Evolutionary conservation across 768 basidiomycete species (phyloP), one percentile per base, ranked within the genome.

Genomic region (Collybia sordida): DNA sequence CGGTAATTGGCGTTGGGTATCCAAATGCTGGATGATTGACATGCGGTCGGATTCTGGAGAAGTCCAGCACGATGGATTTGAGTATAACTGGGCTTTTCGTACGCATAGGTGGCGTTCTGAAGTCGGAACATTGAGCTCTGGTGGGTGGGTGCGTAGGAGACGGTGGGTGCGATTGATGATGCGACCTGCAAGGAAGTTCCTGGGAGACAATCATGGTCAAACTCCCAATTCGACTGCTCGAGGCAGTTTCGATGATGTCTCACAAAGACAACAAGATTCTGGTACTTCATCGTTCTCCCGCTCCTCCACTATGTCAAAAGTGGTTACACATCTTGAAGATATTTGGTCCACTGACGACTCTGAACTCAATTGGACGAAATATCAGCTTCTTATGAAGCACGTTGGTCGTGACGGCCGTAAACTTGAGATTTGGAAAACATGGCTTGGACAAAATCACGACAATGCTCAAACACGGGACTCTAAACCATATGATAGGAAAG

Each of bases 91-190:
- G 81, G 63, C 72, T 52, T 93, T 93, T 57, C 80, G 86, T 15
- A 65, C 70, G 27, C 75, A 78, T 42, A 65, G 82, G 42, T 93
- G 90, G 90, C 77, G 80, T 15, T 70, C 87, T 0, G 68, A 78
- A 45, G 73, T 83, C 1, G 86, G 89, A 7, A 58, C 69, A 21
- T 59, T 85, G 37, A 81, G 81, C 60, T 68, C 80, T 6, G 86
- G 86, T 27, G 86, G 85, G 3, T 90, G 80, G 79, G 90, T 93
- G 28, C 76, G 90, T 25, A 72, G 90, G 40, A 75, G 90, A 41
- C 73, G 86, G n/a, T 93, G 91, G 91, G 70, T 93, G 27, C 78
- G 90, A 42, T 73, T 93, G 22, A 93, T 93, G 91, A 80, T 90
- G 73, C 77, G 85, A 12, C 86, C 88, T 3, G 79, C 74, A 11